Evolutionary conservation across 306 rosid genomes (phyloP), one percentile per base, ranked within the genome.

Genomic region (Cucurbita argyrosperma): DNA sequence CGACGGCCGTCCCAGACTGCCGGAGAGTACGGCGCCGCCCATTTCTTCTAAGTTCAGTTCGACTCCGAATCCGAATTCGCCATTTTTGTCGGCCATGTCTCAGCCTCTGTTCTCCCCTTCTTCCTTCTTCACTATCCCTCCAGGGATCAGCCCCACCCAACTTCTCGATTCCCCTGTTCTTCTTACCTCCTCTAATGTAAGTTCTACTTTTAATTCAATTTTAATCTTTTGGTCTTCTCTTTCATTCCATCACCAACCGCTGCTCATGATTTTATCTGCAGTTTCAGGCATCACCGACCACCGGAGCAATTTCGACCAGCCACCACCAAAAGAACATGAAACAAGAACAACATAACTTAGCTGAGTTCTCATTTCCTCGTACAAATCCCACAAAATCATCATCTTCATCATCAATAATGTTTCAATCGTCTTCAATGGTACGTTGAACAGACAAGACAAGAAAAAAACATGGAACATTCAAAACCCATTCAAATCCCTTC

Each of bases 141-240:
- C 83, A 75, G 96, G 91, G 10, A 54, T 92, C 71, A 88, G 87
- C 78, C 95, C 89, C 3, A 83, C 96, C 35, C 96, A 92, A 63
- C 90, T 92, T 54, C 88, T 92, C 10, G 90, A 92, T 76, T 92
- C 98, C 11, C 96, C 98, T 6, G 87, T 92, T 23, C 93, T 90
- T 35, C 84, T 88, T 14, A 83, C 69, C 76, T 30, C 88, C 51
- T 85, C 88, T 61, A 77, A 82, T 79, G 98, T 92, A 81, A 79
- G 95, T 76, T 10, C 10, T 19, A 18, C 26, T 55, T 47, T 37
- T 23, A 40, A 40, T 40, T 40, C 0, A 6, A 5, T 2, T 35
- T 1, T 14, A 49, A 4, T 21, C 23, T 26, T 30, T 30, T 30
- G 35, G 35, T 30, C 35, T 30, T 3, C 35, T 4, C 4, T 70